Conservation (phyloP, 2,329 filamentous ascomycete species). For the Colletotrichum limetticola region DNA sequence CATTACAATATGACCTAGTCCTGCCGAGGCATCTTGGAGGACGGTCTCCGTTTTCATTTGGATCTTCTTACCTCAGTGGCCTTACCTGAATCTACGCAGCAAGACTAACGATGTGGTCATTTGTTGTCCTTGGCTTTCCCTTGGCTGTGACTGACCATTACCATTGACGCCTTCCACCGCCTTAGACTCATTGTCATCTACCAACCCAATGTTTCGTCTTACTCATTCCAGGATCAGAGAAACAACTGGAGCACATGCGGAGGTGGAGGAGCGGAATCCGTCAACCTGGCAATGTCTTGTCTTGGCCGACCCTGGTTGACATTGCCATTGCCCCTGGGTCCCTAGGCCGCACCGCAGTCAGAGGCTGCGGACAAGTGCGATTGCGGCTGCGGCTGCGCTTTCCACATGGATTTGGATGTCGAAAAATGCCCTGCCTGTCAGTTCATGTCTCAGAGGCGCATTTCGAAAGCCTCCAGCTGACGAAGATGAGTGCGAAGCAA, state of each 20-base stretch:
- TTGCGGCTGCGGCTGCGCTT: slow-evolving; percentile 21
- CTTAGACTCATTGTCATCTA: neutral
- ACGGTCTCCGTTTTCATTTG: neutral
- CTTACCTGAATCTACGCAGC: neutral
- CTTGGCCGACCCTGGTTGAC: neutral
- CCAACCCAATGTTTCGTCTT: neutral
- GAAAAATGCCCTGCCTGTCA: neutral
- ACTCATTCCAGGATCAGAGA: neutral
- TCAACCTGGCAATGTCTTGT: neutral
- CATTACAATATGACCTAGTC: neutral
- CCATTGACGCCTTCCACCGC: slow-evolving; percentile 5
- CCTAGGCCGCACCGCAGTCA: neutral
- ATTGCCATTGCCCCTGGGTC: neutral
- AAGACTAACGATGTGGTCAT: slow-evolving; percentile 5
- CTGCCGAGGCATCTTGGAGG: neutral
- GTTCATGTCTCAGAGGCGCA: neutral
- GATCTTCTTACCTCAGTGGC: slow-evolving; percentile 28
- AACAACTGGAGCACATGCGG: neutral
- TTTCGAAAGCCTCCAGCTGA: neutral
- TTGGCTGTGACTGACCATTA: slow-evolving; percentile 10
- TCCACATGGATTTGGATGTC: neutral
- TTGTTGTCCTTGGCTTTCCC: slow-evolving; percentile 11
- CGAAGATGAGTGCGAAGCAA: neutral
- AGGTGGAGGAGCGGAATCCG: neutral
- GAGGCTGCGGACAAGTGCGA: slow-evolving; percentile 9